Base-by-base conservation (phyloP, 768 basidiomycete species). In the Plicaturopsis crispa region DNA sequence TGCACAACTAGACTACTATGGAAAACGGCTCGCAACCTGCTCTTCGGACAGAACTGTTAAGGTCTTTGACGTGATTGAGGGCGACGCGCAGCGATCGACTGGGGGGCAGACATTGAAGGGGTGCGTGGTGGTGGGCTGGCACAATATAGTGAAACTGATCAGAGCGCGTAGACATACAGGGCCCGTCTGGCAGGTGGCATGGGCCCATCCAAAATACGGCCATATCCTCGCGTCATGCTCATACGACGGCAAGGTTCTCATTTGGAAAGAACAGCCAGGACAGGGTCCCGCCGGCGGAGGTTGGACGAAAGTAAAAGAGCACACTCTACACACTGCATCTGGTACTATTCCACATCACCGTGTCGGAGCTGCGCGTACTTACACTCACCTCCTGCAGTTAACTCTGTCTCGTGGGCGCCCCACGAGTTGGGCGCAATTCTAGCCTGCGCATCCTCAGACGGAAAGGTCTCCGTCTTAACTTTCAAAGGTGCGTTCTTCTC, bases 341-440 rank as follows among this genome's bases (percentile, higher is more conserved):
- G 92, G 92, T 92, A 46, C 67, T 11, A n/a, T n/a, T 31, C 30
- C 16, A 14, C 24, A 6, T 14, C 13, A 6, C 23, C 2, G 11
- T 13, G 20, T 5, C 12, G 1, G 28, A 6, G 33, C 5, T 10
- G 43, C 16, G 17, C 34, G 22, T 17, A 19, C 36, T 17, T 34
- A 6, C 17, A 18, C 28, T 35, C 20, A 28, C 33, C 22, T 41
- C 4, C 3, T 11, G 3, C 32, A 94, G 94, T 98, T 35, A 99
- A 99, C 65, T 93, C 93, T 1, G 84, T 98, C 16, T 89, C 90
- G 0, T 99, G 96, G 96, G 94, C 94, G n/a, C 92, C 96, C 2
- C 92, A 96, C 50, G 94, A 98, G 56, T 76, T 97, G 11, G 96
- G 94, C 23, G 90, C 96, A 1, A 93, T 97, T 45, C 72, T 98